Conservation (phyloP, 2,329 filamentous ascomycete genomes). For the Orbilia ellipsospora region DNA sequence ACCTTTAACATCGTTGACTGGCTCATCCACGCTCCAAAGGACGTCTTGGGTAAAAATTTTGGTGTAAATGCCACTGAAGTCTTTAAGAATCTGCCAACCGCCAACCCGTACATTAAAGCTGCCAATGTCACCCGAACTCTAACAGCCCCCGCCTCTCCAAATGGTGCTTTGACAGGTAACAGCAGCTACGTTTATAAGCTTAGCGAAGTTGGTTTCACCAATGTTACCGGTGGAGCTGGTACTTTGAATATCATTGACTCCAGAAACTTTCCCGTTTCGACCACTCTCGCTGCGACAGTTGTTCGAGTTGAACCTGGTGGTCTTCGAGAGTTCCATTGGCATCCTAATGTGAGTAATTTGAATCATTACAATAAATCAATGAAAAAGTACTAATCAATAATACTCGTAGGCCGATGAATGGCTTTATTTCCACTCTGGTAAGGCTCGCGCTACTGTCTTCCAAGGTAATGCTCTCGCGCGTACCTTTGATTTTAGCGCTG, state of each 20-base stretch:
- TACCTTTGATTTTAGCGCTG: constrained; percentile 74
- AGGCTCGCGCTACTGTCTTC: constrained; percentile 73
- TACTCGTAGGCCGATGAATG: constrained; percentile 72
- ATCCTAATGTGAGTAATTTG: constrained; percentile 70
- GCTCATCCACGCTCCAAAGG: constrained; percentile 72
- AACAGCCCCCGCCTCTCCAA: constrained; percentile 63
- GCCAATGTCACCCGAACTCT: constrained; percentile 68
- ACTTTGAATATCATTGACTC: constrained; percentile 74
- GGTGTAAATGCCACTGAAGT: constrained; percentile 72
- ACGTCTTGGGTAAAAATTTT: constrained; percentile 76
- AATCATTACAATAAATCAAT: not conserved
- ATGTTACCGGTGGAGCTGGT: constrained; percentile 72
- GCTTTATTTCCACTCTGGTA: constrained; percentile 76
- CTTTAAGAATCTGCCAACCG: constrained; percentile 66
- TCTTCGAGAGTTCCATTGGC: constrained; percentile 76
- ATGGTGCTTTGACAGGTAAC: constrained; percentile 68
- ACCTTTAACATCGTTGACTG: constrained; percentile 79
- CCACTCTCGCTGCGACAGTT: constrained; percentile 73
- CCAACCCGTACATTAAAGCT: constrained; percentile 72
- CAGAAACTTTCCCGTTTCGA: constrained; percentile 74
- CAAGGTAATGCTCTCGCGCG: constrained; percentile 71
- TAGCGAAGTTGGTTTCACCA: constrained; percentile 63
- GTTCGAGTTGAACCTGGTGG: constrained; percentile 73
- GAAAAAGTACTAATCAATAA: constrained; percentile 12
- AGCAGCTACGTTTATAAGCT: constrained; percentile 72